These are phyloP conservation scores for Nakazawaea ishiwadae DNA, from an alignment of 805 yeast species.

Conservation along the genomic window DNA sequence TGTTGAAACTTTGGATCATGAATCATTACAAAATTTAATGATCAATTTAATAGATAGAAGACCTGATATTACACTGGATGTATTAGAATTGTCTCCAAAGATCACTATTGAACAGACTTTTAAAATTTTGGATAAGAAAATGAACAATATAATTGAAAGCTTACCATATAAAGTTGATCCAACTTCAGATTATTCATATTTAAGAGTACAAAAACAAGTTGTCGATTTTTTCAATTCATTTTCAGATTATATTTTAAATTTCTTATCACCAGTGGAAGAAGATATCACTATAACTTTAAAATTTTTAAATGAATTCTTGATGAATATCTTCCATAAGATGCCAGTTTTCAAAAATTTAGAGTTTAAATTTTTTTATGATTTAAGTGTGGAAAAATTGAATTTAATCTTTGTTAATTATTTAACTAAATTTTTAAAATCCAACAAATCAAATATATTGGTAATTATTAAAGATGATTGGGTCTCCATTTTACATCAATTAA, in stretches of 20 bases:
- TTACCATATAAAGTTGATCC: constrained; percentile 77
- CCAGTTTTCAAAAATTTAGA: constrained; percentile 63
- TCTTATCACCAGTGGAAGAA: constrained; percentile 65
- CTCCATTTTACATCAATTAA: constrained; percentile 21
- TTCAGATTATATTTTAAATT: constrained; percentile 68
- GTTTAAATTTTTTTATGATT: constrained; percentile 38
- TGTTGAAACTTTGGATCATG: constrained; percentile 62
- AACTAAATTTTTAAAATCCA: constrained; percentile 23
- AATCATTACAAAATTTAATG: constrained; percentile 48
- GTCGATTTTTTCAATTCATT: constrained; percentile 67
- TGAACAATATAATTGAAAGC: constrained; percentile 37
- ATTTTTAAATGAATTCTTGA: constrained; percentile 56
- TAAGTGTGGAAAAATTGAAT: constrained; percentile 29
- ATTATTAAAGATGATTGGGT: constrained; percentile 29
- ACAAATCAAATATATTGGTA: constrained; percentile 27
- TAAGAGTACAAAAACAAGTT: constrained; percentile 64
- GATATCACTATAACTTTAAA: constrained; percentile 50
- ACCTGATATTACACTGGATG: constrained; percentile 55
- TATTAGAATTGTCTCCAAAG: constrained; percentile 50
- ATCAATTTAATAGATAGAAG: constrained; percentile 48
- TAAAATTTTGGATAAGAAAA: constrained; percentile 41
- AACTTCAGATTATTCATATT: constrained; percentile 68
- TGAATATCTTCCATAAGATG: constrained; percentile 52
- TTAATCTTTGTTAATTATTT: constrained; percentile 23
- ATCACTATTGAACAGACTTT: constrained; percentile 52